These are phyloP conservation scores for Calonectria multiphialidica DNA, from an alignment of 2,329 filamentous ascomycete species.

Conservation along the genomic window DNA sequence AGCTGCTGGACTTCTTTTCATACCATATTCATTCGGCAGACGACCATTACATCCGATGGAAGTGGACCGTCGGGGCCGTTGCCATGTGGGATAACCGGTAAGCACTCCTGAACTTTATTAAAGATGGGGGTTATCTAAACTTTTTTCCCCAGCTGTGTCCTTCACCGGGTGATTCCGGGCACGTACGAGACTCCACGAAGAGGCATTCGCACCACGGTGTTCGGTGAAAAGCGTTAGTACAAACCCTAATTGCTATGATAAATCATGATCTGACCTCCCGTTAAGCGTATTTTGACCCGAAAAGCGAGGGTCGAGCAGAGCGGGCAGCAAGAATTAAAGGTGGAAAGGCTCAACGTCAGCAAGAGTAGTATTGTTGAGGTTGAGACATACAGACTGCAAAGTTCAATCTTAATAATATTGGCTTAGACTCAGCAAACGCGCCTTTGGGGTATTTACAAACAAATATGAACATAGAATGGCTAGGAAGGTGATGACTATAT, in stretches of 20 bases:
- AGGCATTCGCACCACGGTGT: constrained; percentile 27
- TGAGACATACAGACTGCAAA: not conserved
- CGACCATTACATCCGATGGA: constrained; percentile 63
- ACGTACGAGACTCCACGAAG: constrained; percentile 28
- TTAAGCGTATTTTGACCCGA: constrained; percentile 20
- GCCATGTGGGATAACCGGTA: constrained; percentile 63
- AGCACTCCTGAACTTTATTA: not conserved
- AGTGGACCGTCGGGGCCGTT: constrained; percentile 61
- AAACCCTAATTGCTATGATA: not conserved
- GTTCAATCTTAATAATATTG: not conserved
- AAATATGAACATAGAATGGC: not conserved
- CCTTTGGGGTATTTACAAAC: constrained; percentile 3
- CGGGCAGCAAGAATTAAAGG: constrained; percentile 10
- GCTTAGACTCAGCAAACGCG: not conserved
- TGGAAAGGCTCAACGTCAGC: not conserved
- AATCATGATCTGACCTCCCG: not conserved
- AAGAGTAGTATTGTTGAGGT: not conserved
- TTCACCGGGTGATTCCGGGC: constrained; percentile 30
- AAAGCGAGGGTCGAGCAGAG: constrained; percentile 26
- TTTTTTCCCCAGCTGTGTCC: not conserved
- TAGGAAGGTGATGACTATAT: constrained; percentile 5
- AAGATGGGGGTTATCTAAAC: not conserved
- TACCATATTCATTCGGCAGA: constrained; percentile 62
- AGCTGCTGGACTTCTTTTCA: constrained; percentile 58
- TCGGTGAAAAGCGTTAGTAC: constrained; percentile 26